phyloP scores from a whole-genome alignment of 371 early-diverging fungal genomes.

The Apophysomyces trapeziformis region DNA sequence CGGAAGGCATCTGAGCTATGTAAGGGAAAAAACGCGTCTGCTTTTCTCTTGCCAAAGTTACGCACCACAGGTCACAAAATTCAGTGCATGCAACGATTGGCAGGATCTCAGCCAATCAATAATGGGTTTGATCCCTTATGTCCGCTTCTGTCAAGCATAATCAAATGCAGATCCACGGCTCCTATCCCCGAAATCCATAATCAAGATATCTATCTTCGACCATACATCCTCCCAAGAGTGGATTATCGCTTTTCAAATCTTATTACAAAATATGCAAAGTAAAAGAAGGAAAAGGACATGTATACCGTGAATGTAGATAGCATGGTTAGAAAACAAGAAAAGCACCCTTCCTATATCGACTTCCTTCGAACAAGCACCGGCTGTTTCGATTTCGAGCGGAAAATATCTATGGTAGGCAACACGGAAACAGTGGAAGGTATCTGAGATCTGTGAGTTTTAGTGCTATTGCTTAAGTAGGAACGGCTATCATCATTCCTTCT shows the following conservation, averaged over 20 bases:
- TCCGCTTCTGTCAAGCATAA: too few species aligned
- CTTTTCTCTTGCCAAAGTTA: too few species aligned
- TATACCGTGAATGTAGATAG: background rate
- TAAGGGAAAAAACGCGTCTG: background rate
- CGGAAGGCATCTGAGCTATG: constrained; percentile 15
- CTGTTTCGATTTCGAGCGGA: background rate
- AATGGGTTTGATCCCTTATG: too few species aligned
- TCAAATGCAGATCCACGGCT: too few species aligned
- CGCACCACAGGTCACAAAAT: too few species aligned
- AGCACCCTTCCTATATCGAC: background rate
- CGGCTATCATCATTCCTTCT: constrained; percentile 2
- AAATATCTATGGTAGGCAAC: background rate
- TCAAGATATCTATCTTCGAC: background rate
- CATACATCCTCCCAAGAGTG: background rate
- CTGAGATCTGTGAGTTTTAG: background rate
- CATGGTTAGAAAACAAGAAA: background rate
- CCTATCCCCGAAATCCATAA: background rate
- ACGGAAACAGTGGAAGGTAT: background rate
- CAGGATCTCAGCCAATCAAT: too few species aligned
- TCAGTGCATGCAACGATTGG: too few species aligned
- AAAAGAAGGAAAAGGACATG: background rate
- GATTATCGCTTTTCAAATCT: background rate
- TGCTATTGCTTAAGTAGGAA: background rate
- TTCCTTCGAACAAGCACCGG: background rate
- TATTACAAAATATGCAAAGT: background rate